phyloP scores from a whole-genome alignment of 208 protist species.

The Wallacemonas sp. region DNA sequence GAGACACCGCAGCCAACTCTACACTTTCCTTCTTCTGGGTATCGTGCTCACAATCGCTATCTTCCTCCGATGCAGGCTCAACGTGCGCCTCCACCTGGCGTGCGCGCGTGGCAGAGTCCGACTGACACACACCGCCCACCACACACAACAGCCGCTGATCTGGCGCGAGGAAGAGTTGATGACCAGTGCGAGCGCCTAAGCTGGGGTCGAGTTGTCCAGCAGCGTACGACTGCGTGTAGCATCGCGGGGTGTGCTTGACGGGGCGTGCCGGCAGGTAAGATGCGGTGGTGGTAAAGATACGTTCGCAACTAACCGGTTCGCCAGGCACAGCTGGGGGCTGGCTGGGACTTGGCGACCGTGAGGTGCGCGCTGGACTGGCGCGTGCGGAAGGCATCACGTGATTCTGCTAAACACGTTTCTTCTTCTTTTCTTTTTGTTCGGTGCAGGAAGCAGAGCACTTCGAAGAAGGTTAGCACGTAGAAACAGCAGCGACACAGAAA shows the following conservation, averaged over 20 bases:
- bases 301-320: constrained; percentile 7
- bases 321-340: not conserved
- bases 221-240: constrained; percentile 9
- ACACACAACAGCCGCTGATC: constrained; percentile 30
- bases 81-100: not conserved
- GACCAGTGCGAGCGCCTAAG: constrained; percentile 16
- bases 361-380: not conserved
- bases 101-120: not conserved
- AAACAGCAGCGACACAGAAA: no score
- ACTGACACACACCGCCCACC: constrained; percentile 15
- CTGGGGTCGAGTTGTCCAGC: constrained; percentile 7
- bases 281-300: not conserved
- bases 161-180: constrained; percentile 17
- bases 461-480: no score
- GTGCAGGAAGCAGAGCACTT: no score
- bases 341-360: not conserved
- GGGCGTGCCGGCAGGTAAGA: not conserved
- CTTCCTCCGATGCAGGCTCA: not conserved
- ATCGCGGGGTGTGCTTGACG: not conserved
- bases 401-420: not conserved
- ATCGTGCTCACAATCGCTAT: constrained; percentile 3
- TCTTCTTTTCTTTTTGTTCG: not conserved
- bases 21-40: no score
- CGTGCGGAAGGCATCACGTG: not conserved
- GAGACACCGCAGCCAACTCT: no score